These are phyloP conservation scores for Arthrobotrys pseudoclavata DNA, from an alignment of 2,329 filamentous ascomycete genomes.

Conservation along the genomic window DNA sequence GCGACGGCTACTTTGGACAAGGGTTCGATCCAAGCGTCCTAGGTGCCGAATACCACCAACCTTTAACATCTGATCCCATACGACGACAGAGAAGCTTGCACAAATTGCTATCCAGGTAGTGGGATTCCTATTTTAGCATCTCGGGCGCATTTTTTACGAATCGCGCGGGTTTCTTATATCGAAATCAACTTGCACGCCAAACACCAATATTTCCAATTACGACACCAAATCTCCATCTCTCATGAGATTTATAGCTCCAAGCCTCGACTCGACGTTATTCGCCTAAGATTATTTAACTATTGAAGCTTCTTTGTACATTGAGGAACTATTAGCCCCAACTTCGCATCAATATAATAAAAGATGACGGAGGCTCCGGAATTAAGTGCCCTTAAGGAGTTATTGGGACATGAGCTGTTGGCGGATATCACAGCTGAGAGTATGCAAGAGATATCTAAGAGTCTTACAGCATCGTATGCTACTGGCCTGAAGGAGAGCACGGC, in stretches of 20 bases:
- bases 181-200: background rate
- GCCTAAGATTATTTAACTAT: background rate
- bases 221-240: conserved; percentile 6
- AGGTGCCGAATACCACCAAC: conserved; percentile 34
- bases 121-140: conserved; percentile 1
- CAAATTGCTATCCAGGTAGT: conserved; percentile 7
- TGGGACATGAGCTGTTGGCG: conserved; percentile 34
- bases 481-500: conserved; percentile 39
- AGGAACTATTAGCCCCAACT: background rate
- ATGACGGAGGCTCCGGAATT: conserved; percentile 26
- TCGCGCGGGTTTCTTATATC: background rate
- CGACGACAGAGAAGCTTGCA: conserved; percentile 21
- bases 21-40: conserved; percentile 32
- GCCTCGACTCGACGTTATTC: background rate
- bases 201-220: background rate
- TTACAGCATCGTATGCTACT: conserved; percentile 32
- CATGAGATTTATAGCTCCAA: background rate
- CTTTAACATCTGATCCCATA: conserved; percentile 53
- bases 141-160: background rate
- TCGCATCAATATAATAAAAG: background rate
- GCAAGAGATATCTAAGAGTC: conserved; percentile 40
- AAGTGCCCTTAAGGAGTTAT: conserved; percentile 1
- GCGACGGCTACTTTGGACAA: conserved; percentile 57
- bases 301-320: background rate
- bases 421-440: conserved; percentile 20